Base-by-base conservation (phyloP, 257 asterid genomes). In the Linaria vulgaris region DNA sequence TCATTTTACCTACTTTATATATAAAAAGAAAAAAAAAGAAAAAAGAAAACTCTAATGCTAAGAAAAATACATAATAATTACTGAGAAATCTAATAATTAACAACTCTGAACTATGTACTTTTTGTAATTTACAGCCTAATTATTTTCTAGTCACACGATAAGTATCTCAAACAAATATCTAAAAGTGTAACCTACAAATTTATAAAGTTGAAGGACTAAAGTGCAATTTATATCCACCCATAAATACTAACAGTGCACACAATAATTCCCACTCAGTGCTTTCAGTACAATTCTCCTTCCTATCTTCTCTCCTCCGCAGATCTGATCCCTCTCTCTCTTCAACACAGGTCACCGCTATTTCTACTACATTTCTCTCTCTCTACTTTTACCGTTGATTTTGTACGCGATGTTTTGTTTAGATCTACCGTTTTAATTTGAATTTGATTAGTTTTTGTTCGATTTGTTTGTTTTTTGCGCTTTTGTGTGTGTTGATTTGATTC, bases 261-360 rank as follows among this genome's bases (percentile, higher is more conserved):
- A n/a, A 60, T 27, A 11, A 45, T 46, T 55, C 64, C 45, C 55
- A 48, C 22, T 51, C 56, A 23, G 34, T 34, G 34, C 21, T 54
- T 61, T n/a, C n/a, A n/a, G n/a, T n/a, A n/a, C 31, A 53, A 31
- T 47, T 25, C 58, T 50, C 66, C 55, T n/a, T 11, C 68, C 69
- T 52, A 53, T 21, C 60, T 69, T 47, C 66, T 47, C 64, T 61
- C 62, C 64, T 61, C 62, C 72, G 69, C 70, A 68, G 75, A 68
- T 76, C 78, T 63, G 63, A 63, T 63, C 59, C 31, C 10, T 67
- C 19, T 41, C n/a, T n/a, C n/a, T n/a, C n/a, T n/a, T n/a, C 49
- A 27, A 53, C 63, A 25, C 55, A 68, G 72, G 81, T 63, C 20
- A 34, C 8, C 43, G 15, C 9, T 52, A 48, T 27, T 53, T 64